Conservation (phyloP, 768 basidiomycete species). For the Suillus cothurnatus region DNA sequence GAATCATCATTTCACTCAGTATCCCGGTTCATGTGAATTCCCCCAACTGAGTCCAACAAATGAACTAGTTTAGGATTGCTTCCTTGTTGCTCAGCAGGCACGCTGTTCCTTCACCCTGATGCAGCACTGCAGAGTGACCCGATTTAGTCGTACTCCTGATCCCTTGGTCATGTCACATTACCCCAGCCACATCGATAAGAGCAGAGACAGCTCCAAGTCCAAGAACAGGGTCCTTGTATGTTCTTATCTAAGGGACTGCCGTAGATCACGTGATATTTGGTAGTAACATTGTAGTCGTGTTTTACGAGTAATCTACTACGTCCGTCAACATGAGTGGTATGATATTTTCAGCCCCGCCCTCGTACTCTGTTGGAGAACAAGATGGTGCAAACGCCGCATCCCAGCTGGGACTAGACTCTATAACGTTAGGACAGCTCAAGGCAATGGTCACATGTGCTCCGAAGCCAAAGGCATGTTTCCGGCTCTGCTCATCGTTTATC, state of each 20-base stretch:
- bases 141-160: not conserved
- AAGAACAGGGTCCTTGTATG: not conserved
- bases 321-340: constrained; percentile 26
- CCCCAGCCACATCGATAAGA: constrained; percentile 6
- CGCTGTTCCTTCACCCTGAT: no score
- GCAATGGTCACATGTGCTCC: constrained; percentile 68
- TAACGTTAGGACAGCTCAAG: constrained; percentile 80
- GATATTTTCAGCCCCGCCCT: constrained; percentile 36
- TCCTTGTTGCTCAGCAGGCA: no score
- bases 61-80: constrained; percentile 2
- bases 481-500: constrained; percentile 9
- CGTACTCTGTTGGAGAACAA: constrained; percentile 32
- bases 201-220: not conserved
- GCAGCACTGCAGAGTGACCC: not conserved
- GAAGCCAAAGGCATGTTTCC: constrained; percentile 67
- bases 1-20: not conserved
- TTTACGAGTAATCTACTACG: not conserved
- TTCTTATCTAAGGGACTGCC: no score
- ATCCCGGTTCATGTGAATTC: not conserved
- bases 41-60: no score
- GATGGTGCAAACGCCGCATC: constrained; percentile 31
- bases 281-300: not conserved
- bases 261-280: not conserved
- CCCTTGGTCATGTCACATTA: not conserved
- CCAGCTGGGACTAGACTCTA: constrained; percentile 63